Conservation (phyloP, 2,329 filamentous ascomycete species). For the Aspergillus fumigatus region DNA sequence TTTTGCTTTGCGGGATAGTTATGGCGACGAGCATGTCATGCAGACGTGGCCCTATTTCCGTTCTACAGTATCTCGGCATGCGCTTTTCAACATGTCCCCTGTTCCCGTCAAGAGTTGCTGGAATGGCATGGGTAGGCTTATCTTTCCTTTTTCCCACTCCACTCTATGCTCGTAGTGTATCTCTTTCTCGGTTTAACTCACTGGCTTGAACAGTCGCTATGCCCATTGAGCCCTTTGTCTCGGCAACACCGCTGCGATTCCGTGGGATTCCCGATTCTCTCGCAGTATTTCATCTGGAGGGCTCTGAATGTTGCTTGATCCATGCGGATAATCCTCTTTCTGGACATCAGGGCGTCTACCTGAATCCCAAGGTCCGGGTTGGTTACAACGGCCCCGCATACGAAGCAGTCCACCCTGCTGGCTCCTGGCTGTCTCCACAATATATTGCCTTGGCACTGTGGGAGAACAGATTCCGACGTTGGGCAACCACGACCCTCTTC, state of each 20-base stretch:
- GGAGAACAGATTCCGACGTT: slow-evolving; percentile 52
- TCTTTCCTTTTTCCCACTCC: background rate
- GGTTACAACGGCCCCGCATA: slow-evolving; percentile 31
- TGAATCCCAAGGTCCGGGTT: slow-evolving; percentile 39
- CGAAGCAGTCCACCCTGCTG: slow-evolving; percentile 39
- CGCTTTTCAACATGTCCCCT: slow-evolving; percentile 50
- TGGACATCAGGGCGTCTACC: slow-evolving; percentile 27
- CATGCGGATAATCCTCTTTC: slow-evolving; percentile 37
- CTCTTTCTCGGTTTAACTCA: background rate
- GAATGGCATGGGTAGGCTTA: slow-evolving; percentile 56
- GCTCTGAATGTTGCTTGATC: slow-evolving; percentile 70
- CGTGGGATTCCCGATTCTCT: slow-evolving; percentile 62
- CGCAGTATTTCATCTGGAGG: slow-evolving; percentile 54
- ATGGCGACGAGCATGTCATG: slow-evolving; percentile 60
- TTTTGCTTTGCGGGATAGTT: slow-evolving; percentile 64
- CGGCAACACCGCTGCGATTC: slow-evolving; percentile 50
- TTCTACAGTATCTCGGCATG: slow-evolving; percentile 45
- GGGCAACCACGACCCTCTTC: slow-evolving; percentile 34
- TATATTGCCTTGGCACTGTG: slow-evolving; percentile 54
- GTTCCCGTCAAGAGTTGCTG: slow-evolving; percentile 62
- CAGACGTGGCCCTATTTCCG: slow-evolving; percentile 60
- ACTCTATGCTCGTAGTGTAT: background rate
- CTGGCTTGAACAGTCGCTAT: slow-evolving; percentile 19
- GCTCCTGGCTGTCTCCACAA: slow-evolving; percentile 43
- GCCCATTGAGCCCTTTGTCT: slow-evolving; percentile 18